Base-by-base conservation (phyloP, 805 yeast species). In the Hanseniaspora valbyensis region DNA sequence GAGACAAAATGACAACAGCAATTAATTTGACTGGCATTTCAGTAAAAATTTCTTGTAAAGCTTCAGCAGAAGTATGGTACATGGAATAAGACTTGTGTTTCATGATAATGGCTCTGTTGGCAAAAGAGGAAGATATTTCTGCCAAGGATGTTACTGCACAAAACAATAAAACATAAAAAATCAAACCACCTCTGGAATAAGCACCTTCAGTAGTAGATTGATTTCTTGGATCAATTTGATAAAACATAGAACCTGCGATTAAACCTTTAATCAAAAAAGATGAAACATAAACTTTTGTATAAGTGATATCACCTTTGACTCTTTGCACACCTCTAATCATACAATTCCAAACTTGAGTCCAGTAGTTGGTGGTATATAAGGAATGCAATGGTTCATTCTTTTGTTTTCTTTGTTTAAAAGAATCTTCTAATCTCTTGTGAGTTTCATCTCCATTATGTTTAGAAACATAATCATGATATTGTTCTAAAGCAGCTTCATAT, bases 11-110 rank as follows among this genome's bases (percentile, higher is more conserved):
- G 26, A 76, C 48, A 45, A 73, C 69, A 19, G 77, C 74, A 63
- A 74, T 56, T 37, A 76, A 64, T 58, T 78, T 77, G 41, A 74
- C 68, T 2, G 84, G 85, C 41, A 78, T 61, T 58, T 76, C 79
- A 39, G 80, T 71, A 28, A 80, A 59, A 55, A 76, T 73, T 52
- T 71, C 71, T 10, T 81, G 76, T 39, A 80, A 55, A 10, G 81
- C 74, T 62, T 80, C 84, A 26, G 83, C 82, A 24, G 84, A 73
- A n/a, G 80, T 78, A 53, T 79, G 75, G 61, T 76, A 78, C 66
- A 80, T 67, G 14, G 81, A 75, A 56, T 76, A 80, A 22, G 79
- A 72, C 59, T 75, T 74, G 58, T 80, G 87, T 60, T 80, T 80
- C 56, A 76, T 78, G 50, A 78, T 69, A 57, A 80, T 77, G 25